Evolutionary conservation across 352 stramenopile species (phyloP).

Genomic region (Thalassiosira exigua): DNA sequence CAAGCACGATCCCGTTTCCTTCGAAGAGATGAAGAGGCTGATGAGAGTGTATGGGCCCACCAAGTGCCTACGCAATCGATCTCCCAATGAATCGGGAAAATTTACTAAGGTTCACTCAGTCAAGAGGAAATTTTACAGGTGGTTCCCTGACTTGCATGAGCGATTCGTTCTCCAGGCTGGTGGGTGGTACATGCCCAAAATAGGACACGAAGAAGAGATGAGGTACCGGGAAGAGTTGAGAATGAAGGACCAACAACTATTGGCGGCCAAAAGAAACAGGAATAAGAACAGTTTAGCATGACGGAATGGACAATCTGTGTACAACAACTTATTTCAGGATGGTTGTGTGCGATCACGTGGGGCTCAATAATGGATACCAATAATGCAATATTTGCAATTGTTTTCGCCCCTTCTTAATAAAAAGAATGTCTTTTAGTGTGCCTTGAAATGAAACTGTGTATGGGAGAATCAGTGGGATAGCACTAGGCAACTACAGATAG

Average conservation of each 20-base stretch:
- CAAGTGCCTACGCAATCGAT: constrained; percentile 40
- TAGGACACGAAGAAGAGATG: constrained; percentile 48
- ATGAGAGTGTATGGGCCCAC: constrained; percentile 53
- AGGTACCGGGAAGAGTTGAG: constrained; percentile 50
- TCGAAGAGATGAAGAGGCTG: constrained; percentile 53
- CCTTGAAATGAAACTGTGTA: no score
- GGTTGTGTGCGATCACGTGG: no score
- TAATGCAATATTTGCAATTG: no score
- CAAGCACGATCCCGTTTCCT: no score
- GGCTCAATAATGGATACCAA: no score
- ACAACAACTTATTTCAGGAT: no score
- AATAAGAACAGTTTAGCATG: no score
- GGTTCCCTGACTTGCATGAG: constrained; percentile 54
- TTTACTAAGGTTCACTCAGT: not conserved
- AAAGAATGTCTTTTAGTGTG: no score
- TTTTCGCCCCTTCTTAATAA: no score
- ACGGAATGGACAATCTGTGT: no score
- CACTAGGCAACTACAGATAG: no score
- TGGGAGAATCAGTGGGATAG: no score
- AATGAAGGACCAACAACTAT: constrained; percentile 25
- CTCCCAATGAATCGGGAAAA: not conserved
- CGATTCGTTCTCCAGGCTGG: constrained; percentile 33
- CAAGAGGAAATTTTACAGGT: constrained; percentile 60
- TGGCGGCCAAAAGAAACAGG: constrained; percentile 40
- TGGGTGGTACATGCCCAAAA: constrained; percentile 41